These are phyloP conservation scores for Begonia fuchsioides DNA, from an alignment of 306 rosid genomes.

Conservation along the genomic window DNA sequence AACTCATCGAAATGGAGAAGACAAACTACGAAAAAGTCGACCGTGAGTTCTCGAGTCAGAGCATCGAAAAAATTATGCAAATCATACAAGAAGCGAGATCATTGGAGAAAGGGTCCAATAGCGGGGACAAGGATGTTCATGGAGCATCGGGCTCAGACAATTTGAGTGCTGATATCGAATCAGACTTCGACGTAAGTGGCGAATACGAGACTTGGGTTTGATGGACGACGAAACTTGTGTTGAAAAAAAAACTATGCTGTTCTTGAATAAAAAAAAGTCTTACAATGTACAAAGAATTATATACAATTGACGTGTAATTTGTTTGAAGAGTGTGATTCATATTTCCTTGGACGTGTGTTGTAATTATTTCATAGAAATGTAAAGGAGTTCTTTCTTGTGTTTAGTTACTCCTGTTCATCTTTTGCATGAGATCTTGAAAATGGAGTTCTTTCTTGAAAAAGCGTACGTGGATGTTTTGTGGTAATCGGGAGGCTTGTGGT, in stretches of 20 bases:
- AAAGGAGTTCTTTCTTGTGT: too few species aligned
- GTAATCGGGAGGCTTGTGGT: constrained; percentile 59
- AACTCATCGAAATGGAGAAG: constrained; percentile 46
- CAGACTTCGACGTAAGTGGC: constrained; percentile 33
- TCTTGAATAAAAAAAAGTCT: too few species aligned
- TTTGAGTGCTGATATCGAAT: constrained; percentile 30
- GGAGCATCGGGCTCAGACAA: constrained; percentile 26
- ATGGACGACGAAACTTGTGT: background rate
- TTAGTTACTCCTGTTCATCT: too few species aligned
- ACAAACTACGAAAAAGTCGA: constrained; percentile 14
- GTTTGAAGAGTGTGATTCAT: too few species aligned
- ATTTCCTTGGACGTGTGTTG: too few species aligned
- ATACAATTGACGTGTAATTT: too few species aligned
- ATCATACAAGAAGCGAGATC: constrained; percentile 52
- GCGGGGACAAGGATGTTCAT: constrained; percentile 20
- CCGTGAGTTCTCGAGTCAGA: constrained; percentile 33
- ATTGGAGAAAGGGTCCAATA: constrained; percentile 35
- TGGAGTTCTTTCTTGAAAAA: too few species aligned
- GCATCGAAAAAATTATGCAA: constrained; percentile 48
- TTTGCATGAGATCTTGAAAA: too few species aligned
- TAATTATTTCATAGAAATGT: too few species aligned
- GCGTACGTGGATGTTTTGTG: constrained; percentile 84
- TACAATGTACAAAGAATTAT: too few species aligned
- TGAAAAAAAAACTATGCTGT: too few species aligned
- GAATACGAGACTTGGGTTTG: constrained; percentile 12